Conservation (phyloP, 2,329 filamentous ascomycete species). For the Colletotrichum tropicale region DNA sequence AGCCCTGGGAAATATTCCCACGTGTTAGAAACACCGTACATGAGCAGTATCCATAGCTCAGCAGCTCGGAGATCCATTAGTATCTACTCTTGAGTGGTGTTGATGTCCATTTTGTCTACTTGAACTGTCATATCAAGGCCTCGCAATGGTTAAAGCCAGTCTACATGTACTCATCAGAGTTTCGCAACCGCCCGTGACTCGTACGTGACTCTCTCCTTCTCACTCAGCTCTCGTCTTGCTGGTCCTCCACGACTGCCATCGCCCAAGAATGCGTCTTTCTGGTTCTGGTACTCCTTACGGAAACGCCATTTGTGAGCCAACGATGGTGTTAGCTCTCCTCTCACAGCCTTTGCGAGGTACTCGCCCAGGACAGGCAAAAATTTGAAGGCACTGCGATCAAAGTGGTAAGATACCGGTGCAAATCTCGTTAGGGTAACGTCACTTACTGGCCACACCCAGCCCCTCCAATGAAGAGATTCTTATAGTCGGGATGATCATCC, state of each 20-base stretch:
- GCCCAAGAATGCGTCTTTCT: conserved; percentile 21
- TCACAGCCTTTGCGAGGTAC: conserved; percentile 30
- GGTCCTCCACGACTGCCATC: conserved; percentile 35
- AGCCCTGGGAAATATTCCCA: background rate
- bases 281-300: background rate
- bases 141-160: background rate
- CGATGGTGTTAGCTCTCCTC: conserved; percentile 23
- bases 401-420: accelerated
- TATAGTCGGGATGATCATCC: conserved; percentile 54
- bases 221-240: background rate
- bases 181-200: background rate
- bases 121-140: background rate
- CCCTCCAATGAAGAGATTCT: conserved; percentile 50
- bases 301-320: conserved; percentile 33
- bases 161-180: background rate
- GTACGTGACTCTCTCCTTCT: background rate
- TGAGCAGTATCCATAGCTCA: background rate
- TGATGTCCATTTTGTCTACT: background rate
- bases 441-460: conserved; percentile 46
- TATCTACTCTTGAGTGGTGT: background rate
- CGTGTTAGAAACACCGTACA: too few species aligned
- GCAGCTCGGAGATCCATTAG: background rate
- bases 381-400: conserved; percentile 24
- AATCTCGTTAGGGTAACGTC: accelerated
- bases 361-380: conserved; percentile 27